Base-by-base conservation (phyloP, 106 monocot species). In the Ottelia alismoides region DNA sequence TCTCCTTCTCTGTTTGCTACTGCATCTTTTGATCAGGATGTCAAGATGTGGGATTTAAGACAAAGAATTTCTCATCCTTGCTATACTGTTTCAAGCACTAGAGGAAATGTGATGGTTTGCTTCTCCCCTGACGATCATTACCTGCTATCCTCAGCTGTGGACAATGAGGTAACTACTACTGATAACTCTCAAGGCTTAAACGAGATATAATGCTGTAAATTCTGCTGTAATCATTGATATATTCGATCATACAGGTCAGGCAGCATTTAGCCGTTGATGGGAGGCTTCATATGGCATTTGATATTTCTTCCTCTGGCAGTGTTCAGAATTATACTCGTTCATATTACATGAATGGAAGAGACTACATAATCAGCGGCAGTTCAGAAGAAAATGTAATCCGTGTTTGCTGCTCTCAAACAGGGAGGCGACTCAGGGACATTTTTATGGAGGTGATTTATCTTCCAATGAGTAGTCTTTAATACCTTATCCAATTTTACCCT, bases 51-150 rank as follows among this genome's bases (percentile, higher is more conserved):
- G 76, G 76, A 77, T 30, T 40, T 77, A 23, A 71, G 76, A 58
- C 76, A 77, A 52, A 71, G 62, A 20, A 23, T 30, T 3, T 71
- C 67, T 27, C 49, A 20, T 22, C 71, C 76, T 46, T 77, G 76
- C 58, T 77, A 62, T 55, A 47, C 76, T 35, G 19, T 64, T 53
- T 57, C 20, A 14, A 77, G 67, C 47, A 62, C 71, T 27, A 71
- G 61, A 58, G 76, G 76, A 66, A 77, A 71, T 63, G 76, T 77
- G 23, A 77, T 77, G 76, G 76, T 71, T 18, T 77, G 76, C 29
- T 77, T 77, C 60, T 77, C 76, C 56, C 66, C 71, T 62, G 76
- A 77, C 58, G 76, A 77, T 49, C 71, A 77, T 16, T 77, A 71
- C 53, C 53, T 77, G 31, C 52, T 77, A 7, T 31, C 62, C 19